Conservation (phyloP, 495 filamentous ascomycete genomes). For the Annulohypoxylon maeteangense region DNA sequence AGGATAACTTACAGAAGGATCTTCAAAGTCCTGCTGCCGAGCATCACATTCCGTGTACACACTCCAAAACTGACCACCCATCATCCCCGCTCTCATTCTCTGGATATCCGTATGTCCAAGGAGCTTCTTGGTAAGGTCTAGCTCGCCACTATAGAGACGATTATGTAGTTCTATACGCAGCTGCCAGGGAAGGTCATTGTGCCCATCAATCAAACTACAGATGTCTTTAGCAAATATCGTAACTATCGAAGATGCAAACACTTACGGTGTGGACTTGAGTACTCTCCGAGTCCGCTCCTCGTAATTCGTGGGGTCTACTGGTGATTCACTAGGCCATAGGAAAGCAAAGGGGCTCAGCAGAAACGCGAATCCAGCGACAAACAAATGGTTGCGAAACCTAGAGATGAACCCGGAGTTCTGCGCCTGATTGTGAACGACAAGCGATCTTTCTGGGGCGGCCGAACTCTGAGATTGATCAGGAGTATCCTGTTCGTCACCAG, state of each 20-base stretch:
- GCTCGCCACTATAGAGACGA: constrained; percentile 41
- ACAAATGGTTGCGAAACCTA: constrained; percentile 30
- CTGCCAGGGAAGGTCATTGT: constrained; percentile 50
- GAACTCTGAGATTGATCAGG: background rate
- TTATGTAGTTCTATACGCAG: constrained; percentile 47
- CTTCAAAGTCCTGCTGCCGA: constrained; percentile 37
- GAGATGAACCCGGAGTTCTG: constrained; percentile 26
- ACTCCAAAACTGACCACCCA: constrained; percentile 54
- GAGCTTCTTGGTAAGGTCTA: constrained; percentile 45
- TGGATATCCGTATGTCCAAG: constrained; percentile 43
- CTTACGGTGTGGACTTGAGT: constrained; percentile 34
- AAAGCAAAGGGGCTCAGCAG: constrained; percentile 30
- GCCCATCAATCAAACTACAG: constrained; percentile 46
- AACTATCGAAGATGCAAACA: background rate
- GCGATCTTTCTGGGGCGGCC: constrained; percentile 5
- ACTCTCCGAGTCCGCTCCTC: constrained; percentile 35
- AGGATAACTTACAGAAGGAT: constrained; percentile 33
- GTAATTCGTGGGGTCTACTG: constrained; percentile 29
- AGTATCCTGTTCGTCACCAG: background rate
- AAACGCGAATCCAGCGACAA: constrained; percentile 34
- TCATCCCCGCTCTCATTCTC: constrained; percentile 39
- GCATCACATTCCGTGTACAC: constrained; percentile 41
- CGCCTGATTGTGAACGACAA: constrained; percentile 26
- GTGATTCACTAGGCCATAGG: constrained; percentile 27
- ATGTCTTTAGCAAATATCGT: background rate